Base-by-base conservation (phyloP, 1,284 basidiomycete species). In the Tylopilus sp. region DNA sequence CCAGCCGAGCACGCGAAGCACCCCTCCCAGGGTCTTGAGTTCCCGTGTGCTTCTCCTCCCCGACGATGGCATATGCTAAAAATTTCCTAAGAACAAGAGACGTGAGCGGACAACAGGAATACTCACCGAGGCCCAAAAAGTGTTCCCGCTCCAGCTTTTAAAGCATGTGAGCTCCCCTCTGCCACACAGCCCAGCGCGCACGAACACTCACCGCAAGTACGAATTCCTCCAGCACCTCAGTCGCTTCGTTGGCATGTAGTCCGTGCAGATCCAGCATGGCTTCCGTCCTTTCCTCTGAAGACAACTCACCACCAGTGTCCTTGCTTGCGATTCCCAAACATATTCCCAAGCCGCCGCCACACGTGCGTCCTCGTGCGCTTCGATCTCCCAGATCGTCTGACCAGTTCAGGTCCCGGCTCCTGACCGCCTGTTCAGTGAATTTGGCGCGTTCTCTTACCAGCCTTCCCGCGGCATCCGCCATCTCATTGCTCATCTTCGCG, bases 21-120 rank as follows among this genome's bases (percentile, higher is more conserved):
- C 93, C 90, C 42, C 92, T 80, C 12, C 76, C 79, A 13, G 79
- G 73, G 62, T 94, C 91, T 62, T 94, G 90, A 26, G 83, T 88
- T 2, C 91, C 94, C 1, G 91, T 93, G 66, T 98, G 96, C 69
- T 93, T 95, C 67, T 95, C 93, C 68, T 97, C 92, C 10, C 97
- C 96, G 4, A 98, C 91, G 29, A 98, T 79, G 21, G 93, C 71
- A 65, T 89, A 99, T 16, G 81, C 95, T 90, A 55, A 39, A 58
- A 23, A 34, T 10, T 30, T 31, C 15, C 56, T 57, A 50, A 61
- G 47, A 18, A 51, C 47, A 35, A 15, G 51, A 31, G 6, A 4
- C 1, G 10, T 21, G n/a, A 25, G 1, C 28, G 3, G 44, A 25
- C 35, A 33, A 34, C 12, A 29, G 29, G 44, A 48, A 36, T 29